Evolutionary conservation across 2,329 filamentous ascomycete species (phyloP), one percentile per base, ranked within the genome.

Genomic region (Xylaria sp.): DNA sequence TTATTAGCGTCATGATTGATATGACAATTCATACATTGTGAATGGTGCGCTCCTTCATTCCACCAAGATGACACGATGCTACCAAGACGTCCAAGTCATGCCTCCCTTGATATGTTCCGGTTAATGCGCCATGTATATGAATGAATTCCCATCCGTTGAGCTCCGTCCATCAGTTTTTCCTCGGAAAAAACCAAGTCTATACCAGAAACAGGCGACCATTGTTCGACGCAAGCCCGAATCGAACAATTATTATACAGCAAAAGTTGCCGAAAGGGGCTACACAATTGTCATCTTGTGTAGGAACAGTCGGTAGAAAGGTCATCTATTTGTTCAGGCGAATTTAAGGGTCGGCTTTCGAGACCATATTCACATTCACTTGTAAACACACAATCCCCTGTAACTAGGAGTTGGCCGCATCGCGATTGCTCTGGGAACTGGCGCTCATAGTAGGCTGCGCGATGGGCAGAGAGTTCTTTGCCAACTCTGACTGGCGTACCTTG

Each of bases 371-470:
- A 65, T 57, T 28, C 56, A 37, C 55, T 69, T 52, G 67, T 55
- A 59, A 66, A 63, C 62, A 52, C 51, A 54, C 59, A 52, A 66
- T 55, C 56, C 28, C 28, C 39, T 46, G 61, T 20, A 46, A 68
- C 69, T 81, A 91, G 76, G 88, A 90, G 81, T 95, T 94, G 69
- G 94, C 85, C 18, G 92, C 91, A 81, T 98, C 95, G 77, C 93
- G 89, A 87, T 91, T 94, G 84, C 94, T 98, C 83, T 94, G 91
- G 73, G 92, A 91, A 84, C 94, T 98, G 28, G 95, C 94, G 81
- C 94, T 98, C 83, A 97, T 92, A 1, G 89, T 89, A 54, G 89
- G 84, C 76, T 91, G 86, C 25, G 87, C 87, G 2, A 91, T 94
- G 48, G 94, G 89, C 62, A 92, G 82, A 23, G 88, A 85, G 76